Base-by-base conservation (phyloP, 805 yeast genomes). In the Candida pseudoglaebosa region DNA sequence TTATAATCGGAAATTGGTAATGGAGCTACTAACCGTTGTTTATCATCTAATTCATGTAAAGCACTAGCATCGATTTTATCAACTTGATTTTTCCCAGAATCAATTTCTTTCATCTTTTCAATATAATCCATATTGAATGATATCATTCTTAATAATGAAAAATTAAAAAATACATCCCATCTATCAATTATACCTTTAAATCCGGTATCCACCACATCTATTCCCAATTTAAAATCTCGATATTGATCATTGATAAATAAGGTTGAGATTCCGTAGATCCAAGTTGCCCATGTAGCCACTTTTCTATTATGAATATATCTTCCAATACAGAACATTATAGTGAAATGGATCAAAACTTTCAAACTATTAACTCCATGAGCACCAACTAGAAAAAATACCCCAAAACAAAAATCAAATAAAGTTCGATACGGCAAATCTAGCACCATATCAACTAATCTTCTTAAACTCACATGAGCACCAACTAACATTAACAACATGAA, bases 91-190 rank as follows among this genome's bases (percentile, higher is more conserved):
- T 49, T 46, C 16, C 21, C 18, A 20, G 43, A 46, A 2, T 29
- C 24, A 3, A 48, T 13, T 8, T 41, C 36, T 31, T 44, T 53
- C 39, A 46, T 56, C 36, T 67, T 67, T 49, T 73, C 76, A 21
- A 82, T 50, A 51, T 75, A 88, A 61, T 93, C 99, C 45, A 86
- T 56, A 46, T 86, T 84, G 59, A 73, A 93, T 42, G 96, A 86
- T 33, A 93, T 63, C 73, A 89, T 78, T 52, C 97, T 74, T 38
- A 93, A 70, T 43, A 91, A 65, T 1, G 95, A 83, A 61, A 95
- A 89, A 62, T 93, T 93, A 71, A 80, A 93, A 50, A 85, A 87
- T 3, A 93, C 97, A 56, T 93, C 97, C 99, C 99, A 93, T 50
- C 98, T 73, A 13, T 79, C 71, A 44, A 93, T 81, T 10, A 90